Conservation (phyloP, 495 filamentous ascomycete species). For the Aspergillus bertholletiae region DNA sequence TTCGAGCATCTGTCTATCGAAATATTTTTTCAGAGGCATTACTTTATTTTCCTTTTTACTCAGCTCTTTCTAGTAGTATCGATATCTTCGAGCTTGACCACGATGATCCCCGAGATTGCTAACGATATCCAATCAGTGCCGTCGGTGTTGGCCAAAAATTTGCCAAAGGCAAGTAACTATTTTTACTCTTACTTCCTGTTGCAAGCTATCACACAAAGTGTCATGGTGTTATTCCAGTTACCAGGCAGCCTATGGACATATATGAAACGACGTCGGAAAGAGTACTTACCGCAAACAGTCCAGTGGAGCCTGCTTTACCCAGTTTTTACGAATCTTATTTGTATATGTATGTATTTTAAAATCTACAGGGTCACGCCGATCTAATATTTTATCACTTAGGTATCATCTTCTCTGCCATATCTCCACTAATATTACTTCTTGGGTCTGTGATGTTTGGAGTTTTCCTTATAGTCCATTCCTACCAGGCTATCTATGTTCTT, state of each 20-base stretch:
- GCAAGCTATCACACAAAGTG: conserved; percentile 62
- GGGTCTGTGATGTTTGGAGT: conserved; percentile 72
- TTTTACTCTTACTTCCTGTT: no score
- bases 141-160: no score
- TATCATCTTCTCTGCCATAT: conserved; percentile 70
- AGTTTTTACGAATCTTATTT: conserved; percentile 75
- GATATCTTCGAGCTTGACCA: no score
- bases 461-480: conserved; percentile 73
- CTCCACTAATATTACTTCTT: conserved; percentile 72
- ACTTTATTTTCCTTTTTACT: no score
- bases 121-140: no score
- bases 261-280: conserved; percentile 61
- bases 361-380: neutral
- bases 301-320: conserved; percentile 75
- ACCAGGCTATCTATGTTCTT: conserved; percentile 75
- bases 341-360: conserved; percentile 48
- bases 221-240: conserved; percentile 52
- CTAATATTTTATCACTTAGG: no score
- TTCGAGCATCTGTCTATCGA: no score
- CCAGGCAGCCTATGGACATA: conserved; percentile 63
- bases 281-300: conserved; percentile 35
- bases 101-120: no score
- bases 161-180: no score
- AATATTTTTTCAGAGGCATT: no score
- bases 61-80: no score